Base-by-base conservation (phyloP, 2,329 filamentous ascomycete species). In the Aplosporella prunicola region DNA sequence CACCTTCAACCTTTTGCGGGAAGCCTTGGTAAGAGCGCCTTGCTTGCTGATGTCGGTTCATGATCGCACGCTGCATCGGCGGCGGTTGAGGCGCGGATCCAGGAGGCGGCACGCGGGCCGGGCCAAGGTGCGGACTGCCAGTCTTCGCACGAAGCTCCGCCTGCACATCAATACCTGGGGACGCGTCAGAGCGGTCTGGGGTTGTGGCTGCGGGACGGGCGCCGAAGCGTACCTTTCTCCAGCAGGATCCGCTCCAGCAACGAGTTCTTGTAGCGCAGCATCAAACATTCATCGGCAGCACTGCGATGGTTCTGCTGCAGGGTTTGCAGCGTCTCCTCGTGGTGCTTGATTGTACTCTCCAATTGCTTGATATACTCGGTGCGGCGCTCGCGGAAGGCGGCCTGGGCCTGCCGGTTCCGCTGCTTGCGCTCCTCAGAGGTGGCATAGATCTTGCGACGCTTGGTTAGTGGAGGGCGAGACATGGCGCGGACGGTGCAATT, bases 361-460 rank as follows among this genome's bases (percentile, higher is more conserved):
- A 98, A 75, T 62, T 98, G 91, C 68, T 96, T 96, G 68, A 98
- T 98, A 62, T 98, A 98, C 68, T 98, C 91, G 39, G 89, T 96
- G 42, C 91, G 80, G 48, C 91, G 82, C 66, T 98, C 91, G 50
- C 91, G 81, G 56, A 98, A 98, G 41, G 91, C 91, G 39, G 91
- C 91, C 65, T 98, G 91, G 32, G 91, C 91, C 67, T 96, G 91
- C 51, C 91, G 74, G 58, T 98, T 98, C 47, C 91, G 78, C 66
- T 96, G 91, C 68, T 98, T 96, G 55, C 91, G 80, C 65, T 98
- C 91, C 63, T 98, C 91, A 9, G 91, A 96, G 23, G 91, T 98
- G 38, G 91, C 91, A 72, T 98, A 98, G 47, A 95, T 95, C 89
- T 95, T 61, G 50, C 54, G 53, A 40, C 50, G 54, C 44, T 58